phyloP scores from a whole-genome alignment of 805 yeast species.

The Cyberlindnera nakhonratchasimensis region DNA sequence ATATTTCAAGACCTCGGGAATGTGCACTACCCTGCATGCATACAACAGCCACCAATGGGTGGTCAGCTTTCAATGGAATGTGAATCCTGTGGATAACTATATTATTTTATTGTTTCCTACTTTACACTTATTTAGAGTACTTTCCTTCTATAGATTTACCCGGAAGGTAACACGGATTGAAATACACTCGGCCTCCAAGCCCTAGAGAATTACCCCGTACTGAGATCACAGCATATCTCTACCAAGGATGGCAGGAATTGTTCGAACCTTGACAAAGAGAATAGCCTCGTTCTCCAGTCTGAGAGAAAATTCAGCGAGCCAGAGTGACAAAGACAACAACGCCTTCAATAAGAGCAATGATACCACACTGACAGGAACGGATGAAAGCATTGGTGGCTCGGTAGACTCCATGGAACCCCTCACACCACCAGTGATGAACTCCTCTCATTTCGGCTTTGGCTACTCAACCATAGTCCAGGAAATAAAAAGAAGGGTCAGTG shows the following conservation, averaged over 20 bases:
- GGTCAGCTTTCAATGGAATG: too few relatives aligned
- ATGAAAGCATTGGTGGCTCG: too few relatives aligned
- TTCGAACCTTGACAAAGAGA: neutral
- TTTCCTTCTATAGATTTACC: too few relatives aligned
- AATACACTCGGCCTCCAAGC: too few relatives aligned
- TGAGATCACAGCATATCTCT: neutral
- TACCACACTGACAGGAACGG: too few relatives aligned
- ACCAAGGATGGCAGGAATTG: neutral
- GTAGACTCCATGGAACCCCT: neutral
- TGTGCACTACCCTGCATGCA: neutral
- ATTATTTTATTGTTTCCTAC: too few relatives aligned
- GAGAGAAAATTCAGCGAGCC: neutral
- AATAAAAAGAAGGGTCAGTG: neutral
- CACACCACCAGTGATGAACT: neutral
- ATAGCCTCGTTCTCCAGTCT: slow-evolving; percentile 6
- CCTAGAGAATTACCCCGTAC: neutral
- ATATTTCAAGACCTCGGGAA: too few relatives aligned
- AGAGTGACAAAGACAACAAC: neutral
- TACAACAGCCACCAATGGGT: too few relatives aligned
- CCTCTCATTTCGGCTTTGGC: neutral
- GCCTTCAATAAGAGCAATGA: neutral
- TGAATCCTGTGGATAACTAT: too few relatives aligned
- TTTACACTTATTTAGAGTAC: too few relatives aligned
- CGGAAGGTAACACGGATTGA: too few relatives aligned
- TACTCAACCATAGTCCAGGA: neutral